Evolutionary conservation across 331 rosid species (phyloP), one percentile per base, ranked within the genome.

Genomic region (Arachis monticola): DNA sequence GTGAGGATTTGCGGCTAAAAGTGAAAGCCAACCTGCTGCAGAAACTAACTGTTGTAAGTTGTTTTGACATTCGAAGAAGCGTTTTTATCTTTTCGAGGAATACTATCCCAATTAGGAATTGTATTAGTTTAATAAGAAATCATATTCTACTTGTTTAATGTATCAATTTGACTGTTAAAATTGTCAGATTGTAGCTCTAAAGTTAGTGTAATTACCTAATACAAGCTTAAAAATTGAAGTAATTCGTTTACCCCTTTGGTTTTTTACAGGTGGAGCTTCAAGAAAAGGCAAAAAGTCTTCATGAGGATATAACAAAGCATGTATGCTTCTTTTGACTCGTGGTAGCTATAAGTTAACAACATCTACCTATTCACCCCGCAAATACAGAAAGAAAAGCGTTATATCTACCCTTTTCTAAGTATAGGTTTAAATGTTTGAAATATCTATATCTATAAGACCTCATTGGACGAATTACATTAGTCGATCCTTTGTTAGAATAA

Each of bases 281-380:
- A 56, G 79, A 85, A 86, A 92, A 87, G 91, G 93, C 85, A 6
- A 55, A 12, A 27, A 50, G 41, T 82, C 82, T 92, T 61, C 95
- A 87, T 5, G 85, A 85, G 79, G 93, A 87, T 77, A 85, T 87
- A 73, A 87, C 86, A 64, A 88, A 86, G 80, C 91, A 92, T 77
- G 98, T 87, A 88, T 5, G 85, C 63, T 51, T 56, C 73, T 48
- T 77, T 77, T 13, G 27, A 78, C 72, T 77, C 73, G n/a, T 57
- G 35, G 51, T 68, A 70, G 32, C 4, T 35, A 35, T 35, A 35
- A 35, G 40, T 56, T 17, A 17, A 17, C 22, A 60, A 68, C 30
- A 50, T 70, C 22, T 61, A 10, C 6, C 35, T 35, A 35, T 35
- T 35, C 40, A 35, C 22, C 22, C 22, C 22, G 22, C 22, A 17